A percentile compares a stretch with the other conserved stretches of the same genome.
Conservation (phyloP, 23 red algal genomes). For the Gracilaria caudata region DNA sequence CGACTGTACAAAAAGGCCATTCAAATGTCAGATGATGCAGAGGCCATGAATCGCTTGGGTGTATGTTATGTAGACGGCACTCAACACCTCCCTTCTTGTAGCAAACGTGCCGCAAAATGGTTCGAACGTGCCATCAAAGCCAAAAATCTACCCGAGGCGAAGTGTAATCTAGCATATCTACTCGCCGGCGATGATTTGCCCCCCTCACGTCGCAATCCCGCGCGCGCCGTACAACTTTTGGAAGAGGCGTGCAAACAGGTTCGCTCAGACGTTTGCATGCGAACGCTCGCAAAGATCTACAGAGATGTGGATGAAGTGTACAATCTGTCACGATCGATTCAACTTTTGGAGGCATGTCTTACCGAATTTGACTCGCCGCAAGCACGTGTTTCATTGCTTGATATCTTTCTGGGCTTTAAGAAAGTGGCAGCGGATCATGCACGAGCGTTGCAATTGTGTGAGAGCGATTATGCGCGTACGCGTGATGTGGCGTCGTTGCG, state of each 20-base stretch:
- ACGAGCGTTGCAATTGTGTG: neutral
- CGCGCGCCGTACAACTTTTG: neutral
- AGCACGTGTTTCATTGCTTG: neutral
- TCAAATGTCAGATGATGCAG: neutral
- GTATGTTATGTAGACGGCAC: neutral
- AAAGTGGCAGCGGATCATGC: neutral
- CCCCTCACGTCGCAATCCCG: neutral
- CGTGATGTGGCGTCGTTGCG: neutral
- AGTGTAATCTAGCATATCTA: slow-evolving; percentile 10
- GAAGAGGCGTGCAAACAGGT: slow-evolving; percentile 3
- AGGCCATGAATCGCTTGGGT: slow-evolving; percentile 11
- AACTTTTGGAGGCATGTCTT: neutral
- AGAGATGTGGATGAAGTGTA: neutral
- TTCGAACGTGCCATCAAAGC: neutral
- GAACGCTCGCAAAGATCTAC: slow-evolving; percentile 1
- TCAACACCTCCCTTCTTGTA: neutral
- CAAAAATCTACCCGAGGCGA: neutral
- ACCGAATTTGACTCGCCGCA: neutral
- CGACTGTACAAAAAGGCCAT: neutral
- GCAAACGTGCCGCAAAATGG: slow-evolving; percentile 4
- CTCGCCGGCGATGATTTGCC: neutral
- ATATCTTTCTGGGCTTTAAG: neutral
- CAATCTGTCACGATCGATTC: neutral
- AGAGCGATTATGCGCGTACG: neutral
- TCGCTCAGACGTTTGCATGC: neutral